Evolutionary conservation across 495 filamentous ascomycete genomes (phyloP).

Genomic region (Annulohypoxylon moriforme): DNA sequence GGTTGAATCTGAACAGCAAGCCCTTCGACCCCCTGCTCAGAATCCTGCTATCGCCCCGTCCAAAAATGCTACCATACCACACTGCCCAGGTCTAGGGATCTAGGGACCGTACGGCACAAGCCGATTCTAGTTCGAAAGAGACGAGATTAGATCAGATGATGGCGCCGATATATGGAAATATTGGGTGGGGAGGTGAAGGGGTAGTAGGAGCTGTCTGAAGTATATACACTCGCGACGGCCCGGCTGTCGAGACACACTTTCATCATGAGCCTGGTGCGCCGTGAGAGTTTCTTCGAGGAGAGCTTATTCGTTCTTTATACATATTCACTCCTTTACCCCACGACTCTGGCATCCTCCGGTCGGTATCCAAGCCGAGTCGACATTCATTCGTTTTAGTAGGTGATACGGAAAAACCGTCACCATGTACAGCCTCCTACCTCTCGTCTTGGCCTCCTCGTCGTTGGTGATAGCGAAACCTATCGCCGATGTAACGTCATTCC

Average conservation of each 20-base stretch:
- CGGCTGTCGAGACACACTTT: neutral
- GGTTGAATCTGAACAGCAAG: constrained; percentile 13
- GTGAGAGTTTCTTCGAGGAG: constrained; percentile 20
- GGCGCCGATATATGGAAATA: neutral
- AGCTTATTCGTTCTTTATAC: constrained; percentile 6
- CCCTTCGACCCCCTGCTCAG: constrained; percentile 23
- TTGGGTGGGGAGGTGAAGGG: neutral
- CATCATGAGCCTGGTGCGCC: neutral
- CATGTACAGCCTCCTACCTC: constrained; percentile 28
- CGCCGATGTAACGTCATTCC: neutral
- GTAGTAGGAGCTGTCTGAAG: neutral
- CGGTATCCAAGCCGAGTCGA: constrained; percentile 11
- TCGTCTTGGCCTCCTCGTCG: constrained; percentile 27
- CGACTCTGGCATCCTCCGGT: constrained; percentile 25
- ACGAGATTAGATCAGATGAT: constrained; percentile 7
- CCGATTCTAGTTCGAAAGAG: constrained; percentile 16
- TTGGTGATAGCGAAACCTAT: constrained; percentile 32
- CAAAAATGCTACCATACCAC: neutral
- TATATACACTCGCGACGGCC: constrained; percentile 9
- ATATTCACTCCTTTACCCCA: constrained; percentile 1
- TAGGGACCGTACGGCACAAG: neutral
- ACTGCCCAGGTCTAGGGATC: neutral
- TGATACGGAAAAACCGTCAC: neutral
- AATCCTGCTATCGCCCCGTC: constrained; percentile 31
- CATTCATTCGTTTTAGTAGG: constrained; percentile 17